Percentiles rank a stretch among this genome's conserved stretches.
These are phyloP conservation scores for Hevea brasiliensis DNA, from an alignment of 345 rosid species.

Conservation along the genomic window DNA sequence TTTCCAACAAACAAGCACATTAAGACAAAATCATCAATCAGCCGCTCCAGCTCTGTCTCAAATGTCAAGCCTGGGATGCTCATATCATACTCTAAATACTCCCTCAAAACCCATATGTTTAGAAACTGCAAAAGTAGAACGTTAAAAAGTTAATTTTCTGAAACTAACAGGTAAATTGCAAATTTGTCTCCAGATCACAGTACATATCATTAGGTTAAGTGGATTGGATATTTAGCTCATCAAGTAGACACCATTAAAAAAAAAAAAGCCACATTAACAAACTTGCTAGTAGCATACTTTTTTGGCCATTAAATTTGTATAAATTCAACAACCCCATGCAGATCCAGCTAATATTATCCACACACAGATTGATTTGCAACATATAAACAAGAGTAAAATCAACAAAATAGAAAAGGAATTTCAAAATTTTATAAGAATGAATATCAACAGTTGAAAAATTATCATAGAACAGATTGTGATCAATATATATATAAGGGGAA, in stretches of 20 bases:
- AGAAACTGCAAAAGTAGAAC: slow-evolving; percentile 25
- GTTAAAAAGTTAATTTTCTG: background rate
- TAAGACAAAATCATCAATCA: slow-evolving; percentile 39
- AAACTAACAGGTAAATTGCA: background rate
- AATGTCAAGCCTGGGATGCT: slow-evolving; percentile 8
- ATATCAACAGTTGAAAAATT: background rate
- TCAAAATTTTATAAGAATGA: background rate
- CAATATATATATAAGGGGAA: background rate
- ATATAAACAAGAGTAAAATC: background rate
- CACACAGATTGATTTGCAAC: background rate
- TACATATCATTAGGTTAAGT: background rate
- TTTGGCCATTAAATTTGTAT: background rate
- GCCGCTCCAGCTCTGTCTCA: slow-evolving; percentile 27
- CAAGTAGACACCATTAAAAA: background rate
- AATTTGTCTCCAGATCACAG: background rate
- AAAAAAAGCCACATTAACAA: background rate
- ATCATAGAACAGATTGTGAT: background rate
- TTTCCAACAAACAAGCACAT: slow-evolving; percentile 39
- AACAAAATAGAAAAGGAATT: background rate
- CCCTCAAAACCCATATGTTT: slow-evolving; percentile 28
- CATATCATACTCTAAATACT: slow-evolving; percentile 28
- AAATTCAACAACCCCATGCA: background rate
- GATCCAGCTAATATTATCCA: background rate
- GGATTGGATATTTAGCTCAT: background rate
- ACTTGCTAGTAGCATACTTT: background rate